Evolutionary conservation across 2,329 filamentous ascomycete species (phyloP).

Genomic region (Basipetospora sp.): DNA sequence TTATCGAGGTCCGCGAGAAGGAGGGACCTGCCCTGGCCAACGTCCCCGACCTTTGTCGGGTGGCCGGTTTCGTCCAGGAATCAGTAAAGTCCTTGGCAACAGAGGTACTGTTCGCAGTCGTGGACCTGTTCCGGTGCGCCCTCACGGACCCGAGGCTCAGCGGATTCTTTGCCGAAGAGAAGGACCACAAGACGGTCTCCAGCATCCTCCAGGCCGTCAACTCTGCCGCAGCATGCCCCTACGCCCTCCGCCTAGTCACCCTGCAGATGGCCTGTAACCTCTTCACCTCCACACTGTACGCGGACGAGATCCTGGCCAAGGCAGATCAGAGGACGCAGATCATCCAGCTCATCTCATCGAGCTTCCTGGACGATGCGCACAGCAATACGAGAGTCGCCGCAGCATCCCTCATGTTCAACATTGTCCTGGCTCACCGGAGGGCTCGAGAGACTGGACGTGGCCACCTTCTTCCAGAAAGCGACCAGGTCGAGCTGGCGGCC

Average conservation of each 20-base stretch:
- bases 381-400: slow-evolving; percentile 66
- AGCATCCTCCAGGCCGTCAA: slow-evolving; percentile 48
- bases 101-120: slow-evolving; percentile 59
- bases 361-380: slow-evolving; percentile 63
- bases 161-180: slow-evolving; percentile 69
- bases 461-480: slow-evolving; percentile 48
- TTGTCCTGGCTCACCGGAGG: slow-evolving; percentile 56
- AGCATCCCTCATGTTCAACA: slow-evolving; percentile 69
- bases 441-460: slow-evolving; percentile 41
- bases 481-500: slow-evolving; percentile 70
- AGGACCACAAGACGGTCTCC: slow-evolving; percentile 45
- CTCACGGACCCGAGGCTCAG: slow-evolving; percentile 66
- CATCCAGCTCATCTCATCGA: slow-evolving; percentile 57
- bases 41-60: slow-evolving; percentile 53
- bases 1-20: slow-evolving; percentile 48
- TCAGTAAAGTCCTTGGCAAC: slow-evolving; percentile 41
- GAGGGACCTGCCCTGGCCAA: slow-evolving; percentile 49
- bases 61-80: slow-evolving; percentile 46
- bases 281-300: slow-evolving; percentile 61
- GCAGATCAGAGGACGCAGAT: slow-evolving; percentile 40
- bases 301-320: slow-evolving; percentile 44
- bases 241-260: slow-evolving; percentile 69
- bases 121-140: slow-evolving; percentile 72
- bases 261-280: slow-evolving; percentile 75
- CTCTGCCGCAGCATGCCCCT: slow-evolving; percentile 46